Evolutionary conservation across 2,329 filamentous ascomycete genomes (phyloP), one percentile per base, ranked within the genome.

Genomic region (Talaromyces rugulosus): DNA sequence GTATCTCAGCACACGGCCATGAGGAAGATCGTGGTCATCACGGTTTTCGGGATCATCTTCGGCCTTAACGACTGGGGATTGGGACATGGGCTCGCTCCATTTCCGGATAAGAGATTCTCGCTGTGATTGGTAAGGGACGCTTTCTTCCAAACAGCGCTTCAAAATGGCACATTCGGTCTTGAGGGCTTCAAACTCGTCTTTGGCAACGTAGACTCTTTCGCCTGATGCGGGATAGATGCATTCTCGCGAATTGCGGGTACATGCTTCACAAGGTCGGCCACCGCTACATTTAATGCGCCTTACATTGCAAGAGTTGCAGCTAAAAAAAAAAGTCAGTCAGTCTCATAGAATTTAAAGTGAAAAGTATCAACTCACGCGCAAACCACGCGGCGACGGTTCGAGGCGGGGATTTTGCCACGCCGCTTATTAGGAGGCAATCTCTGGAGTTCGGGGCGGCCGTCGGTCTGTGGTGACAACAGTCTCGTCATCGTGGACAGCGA

Each of bases 271-370:
- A 0, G 82, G 82, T n/a, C 67, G 70, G 4, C 81, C 76, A 53
- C 82, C 82, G 12, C 80, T 82, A 70, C 82, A 84, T 66, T 81
- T 83, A 69, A 82, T 80, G 62, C 82, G 78, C 52, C 81, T 78
- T 53, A 82, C 68, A 71, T 84, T 84, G 72, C 82, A 84, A 68
- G 73, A 78, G 67, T 84, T 83, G 74, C 82, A 83, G 62, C 81
- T 83, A 33, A 28, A 23, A 14, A 4, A 2, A 6, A 11, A 23
- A 12, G 36, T 27, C n/a, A 47, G n/a, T 23, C 42, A 23, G n/a
- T 16, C 16, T 16, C 12, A n/a, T n/a, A 2, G 1, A n/a, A 33
- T 33, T 6, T 5, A 16, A 36, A 36, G 16, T 14, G 34, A 36
- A 12, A 36, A 52, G 31, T 14, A 30, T 9, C 18, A 33, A 59